These are phyloP conservation scores for Crucibulum laeve DNA, from an alignment of 768 basidiomycete genomes.

Conservation along the genomic window DNA sequence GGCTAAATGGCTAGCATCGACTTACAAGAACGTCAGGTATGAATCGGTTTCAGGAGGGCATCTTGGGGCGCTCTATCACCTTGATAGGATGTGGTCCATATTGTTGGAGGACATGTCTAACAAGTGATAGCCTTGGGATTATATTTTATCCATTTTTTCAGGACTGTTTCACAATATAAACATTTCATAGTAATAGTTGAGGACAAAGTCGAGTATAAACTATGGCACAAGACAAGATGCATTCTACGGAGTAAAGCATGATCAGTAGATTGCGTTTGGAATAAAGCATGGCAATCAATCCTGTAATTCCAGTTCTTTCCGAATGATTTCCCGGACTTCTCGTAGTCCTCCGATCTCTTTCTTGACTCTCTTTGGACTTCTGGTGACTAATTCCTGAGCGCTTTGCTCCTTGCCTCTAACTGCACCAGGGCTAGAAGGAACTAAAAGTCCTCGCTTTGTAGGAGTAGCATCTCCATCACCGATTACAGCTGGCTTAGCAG, in stretches of 20 bases:
- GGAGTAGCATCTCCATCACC: constrained; percentile 28
- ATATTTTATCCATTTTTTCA: background rate
- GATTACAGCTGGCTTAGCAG: constrained; percentile 23
- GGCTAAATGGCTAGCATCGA: constrained; percentile 44
- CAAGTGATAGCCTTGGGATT: constrained; percentile 6
- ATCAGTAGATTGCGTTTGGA: constrained; percentile 7
- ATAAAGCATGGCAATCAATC: constrained; percentile 45
- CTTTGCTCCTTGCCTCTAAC: constrained; percentile 50
- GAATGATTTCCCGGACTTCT: constrained; percentile 78
- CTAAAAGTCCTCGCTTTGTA: constrained; percentile 28
- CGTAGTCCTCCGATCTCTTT: constrained; percentile 70
- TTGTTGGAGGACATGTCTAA: constrained; percentile 17
- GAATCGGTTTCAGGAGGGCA: constrained; percentile 45
- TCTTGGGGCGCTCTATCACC: constrained; percentile 36
- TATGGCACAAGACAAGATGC: constrained; percentile 7
- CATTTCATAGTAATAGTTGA: too few species aligned
- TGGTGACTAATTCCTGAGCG: constrained; percentile 52
- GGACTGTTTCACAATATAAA: too few species aligned
- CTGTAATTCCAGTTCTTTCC: constrained; percentile 69
- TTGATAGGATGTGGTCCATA: constrained; percentile 42
- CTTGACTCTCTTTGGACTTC: constrained; percentile 73
- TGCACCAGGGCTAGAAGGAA: constrained; percentile 47
- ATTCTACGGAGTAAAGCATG: constrained; percentile 9
- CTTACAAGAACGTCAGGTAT: constrained; percentile 38
- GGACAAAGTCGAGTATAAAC: too few species aligned